Evolutionary conservation across 768 basidiomycete species (phyloP).

Genomic region (Kwoniella sp.): DNA sequence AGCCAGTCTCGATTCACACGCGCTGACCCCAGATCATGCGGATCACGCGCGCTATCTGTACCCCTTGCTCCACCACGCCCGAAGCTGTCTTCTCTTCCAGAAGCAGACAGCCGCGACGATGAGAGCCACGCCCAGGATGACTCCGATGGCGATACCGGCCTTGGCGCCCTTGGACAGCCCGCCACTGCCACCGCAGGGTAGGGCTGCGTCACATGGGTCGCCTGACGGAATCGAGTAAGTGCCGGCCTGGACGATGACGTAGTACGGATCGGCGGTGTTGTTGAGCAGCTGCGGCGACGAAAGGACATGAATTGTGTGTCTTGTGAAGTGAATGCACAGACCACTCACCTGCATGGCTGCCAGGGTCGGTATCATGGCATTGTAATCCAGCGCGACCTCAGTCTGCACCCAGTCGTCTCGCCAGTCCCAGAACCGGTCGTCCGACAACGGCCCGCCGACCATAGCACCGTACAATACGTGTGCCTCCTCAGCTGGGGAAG

Average conservation of each 20-base stretch:
- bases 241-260: constrained; percentile 59
- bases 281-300: constrained; percentile 56
- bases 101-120: constrained; percentile 41
- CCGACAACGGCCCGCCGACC: constrained; percentile 75
- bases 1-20: no score
- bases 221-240: constrained; percentile 52
- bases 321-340: neutral
- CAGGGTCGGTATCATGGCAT: constrained; percentile 81
- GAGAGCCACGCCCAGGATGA: constrained; percentile 58
- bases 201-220: constrained; percentile 71
- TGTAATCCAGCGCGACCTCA: constrained; percentile 74
- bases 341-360: constrained; percentile 55
- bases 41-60: no score
- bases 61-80: constrained; percentile 24
- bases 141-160: constrained; percentile 63
- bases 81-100: constrained; percentile 25
- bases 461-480: constrained; percentile 82
- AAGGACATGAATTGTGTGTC: constrained; percentile 51
- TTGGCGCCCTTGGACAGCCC: constrained; percentile 69
- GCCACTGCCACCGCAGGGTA: constrained; percentile 55
- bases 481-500: constrained; percentile 64
- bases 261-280: constrained; percentile 68
- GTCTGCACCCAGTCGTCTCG: constrained; percentile 85
- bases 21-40: no score
- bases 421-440: constrained; percentile 75